phyloP scores from a whole-genome alignment of 345 rosid species.

The Hypericum androsaemum region DNA sequence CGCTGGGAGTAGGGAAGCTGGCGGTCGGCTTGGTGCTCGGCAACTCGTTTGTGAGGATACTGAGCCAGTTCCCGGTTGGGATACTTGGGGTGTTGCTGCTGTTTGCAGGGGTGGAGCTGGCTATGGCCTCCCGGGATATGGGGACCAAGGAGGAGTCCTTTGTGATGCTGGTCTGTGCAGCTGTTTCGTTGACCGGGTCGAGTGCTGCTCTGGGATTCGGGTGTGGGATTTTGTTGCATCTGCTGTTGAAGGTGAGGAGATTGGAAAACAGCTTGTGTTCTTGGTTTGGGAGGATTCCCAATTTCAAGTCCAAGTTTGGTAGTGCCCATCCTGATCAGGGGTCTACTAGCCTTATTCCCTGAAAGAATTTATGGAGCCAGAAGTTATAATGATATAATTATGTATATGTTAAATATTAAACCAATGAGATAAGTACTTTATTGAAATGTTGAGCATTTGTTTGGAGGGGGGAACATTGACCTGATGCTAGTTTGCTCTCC shows the following conservation, averaged over 20 bases:
- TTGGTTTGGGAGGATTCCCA: too few relatives aligned
- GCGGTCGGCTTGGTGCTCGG: constrained; percentile 65
- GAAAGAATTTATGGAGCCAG: too few relatives aligned
- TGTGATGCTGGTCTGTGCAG: constrained; percentile 77
- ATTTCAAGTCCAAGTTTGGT: too few relatives aligned
- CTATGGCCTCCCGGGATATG: constrained; percentile 86
- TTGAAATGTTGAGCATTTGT: too few relatives aligned
- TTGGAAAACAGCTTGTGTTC: too few relatives aligned
- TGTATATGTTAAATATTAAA: too few relatives aligned
- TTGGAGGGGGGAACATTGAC: too few relatives aligned
- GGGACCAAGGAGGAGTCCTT: constrained; percentile 60
- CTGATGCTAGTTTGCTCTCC: too few relatives aligned
- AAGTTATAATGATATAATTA: too few relatives aligned
- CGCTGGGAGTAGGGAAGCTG: constrained; percentile 62
- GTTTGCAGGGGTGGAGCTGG: constrained; percentile 77
- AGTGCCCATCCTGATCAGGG: too few relatives aligned
- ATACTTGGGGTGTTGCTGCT: constrained; percentile 74
- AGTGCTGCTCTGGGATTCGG: constrained; percentile 88
- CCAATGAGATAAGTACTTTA: too few relatives aligned
- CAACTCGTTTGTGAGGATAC: constrained; percentile 66
- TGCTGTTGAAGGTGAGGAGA: constrained; percentile 60
- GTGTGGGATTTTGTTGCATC: constrained; percentile 55
- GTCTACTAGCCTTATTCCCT: too few relatives aligned
- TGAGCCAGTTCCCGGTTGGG: constrained; percentile 68
- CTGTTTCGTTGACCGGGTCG: constrained; percentile 76